Base-by-base conservation (phyloP, 2,329 filamentous ascomycete species). In the Aspergillus brunneoviolaceus region DNA sequence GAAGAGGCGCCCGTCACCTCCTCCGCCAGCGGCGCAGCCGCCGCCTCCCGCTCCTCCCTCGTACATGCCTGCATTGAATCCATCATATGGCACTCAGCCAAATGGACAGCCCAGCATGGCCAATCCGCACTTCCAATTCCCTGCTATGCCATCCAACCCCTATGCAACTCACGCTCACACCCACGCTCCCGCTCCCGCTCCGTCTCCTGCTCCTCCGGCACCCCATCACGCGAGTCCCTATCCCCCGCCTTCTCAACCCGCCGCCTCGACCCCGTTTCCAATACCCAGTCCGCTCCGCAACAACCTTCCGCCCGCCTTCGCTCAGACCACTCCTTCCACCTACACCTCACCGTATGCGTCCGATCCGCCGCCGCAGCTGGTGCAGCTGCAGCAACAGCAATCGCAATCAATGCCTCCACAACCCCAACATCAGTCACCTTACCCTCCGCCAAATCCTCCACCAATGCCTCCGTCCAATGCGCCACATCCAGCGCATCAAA, bases 1-100 rank as follows among this genome's bases (percentile, higher is more conserved):
- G 71, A 80, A 80, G 66, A 84, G 85, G 72, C 72, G 76, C 42
- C 76, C 76, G 23, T 78, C 76, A 49, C 76, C 76, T 59, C 76
- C 76, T 35, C 71, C 74, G 33, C 70, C 71, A 42, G 69, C 69
- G 10, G 69, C 71, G 35, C 73, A 73, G 55, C 67, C 70, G 21
- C 67, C 72, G 33, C 53, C 68, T 49, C 64, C 68, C 31, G 48
- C 70, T 57, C 67, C 71, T 25, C 73, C 72, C 51, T 71, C 73
- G 56, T 76, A 76, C 51, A 76, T 76, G 69, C 72, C 72, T 42
- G 72, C 71, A 11, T 67, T 72, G 57, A 66, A 66, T 35, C 68
- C 73, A 52, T 61, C 72, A 2, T 76, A 76, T 60, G 61, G 61
- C 53, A 72, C 66, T 53, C 67, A 69, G 16, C 55, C 69, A 48